phyloP scores from a whole-genome alignment of 2,329 filamentous ascomycete species.

The Zasmidium cellare region DNA sequence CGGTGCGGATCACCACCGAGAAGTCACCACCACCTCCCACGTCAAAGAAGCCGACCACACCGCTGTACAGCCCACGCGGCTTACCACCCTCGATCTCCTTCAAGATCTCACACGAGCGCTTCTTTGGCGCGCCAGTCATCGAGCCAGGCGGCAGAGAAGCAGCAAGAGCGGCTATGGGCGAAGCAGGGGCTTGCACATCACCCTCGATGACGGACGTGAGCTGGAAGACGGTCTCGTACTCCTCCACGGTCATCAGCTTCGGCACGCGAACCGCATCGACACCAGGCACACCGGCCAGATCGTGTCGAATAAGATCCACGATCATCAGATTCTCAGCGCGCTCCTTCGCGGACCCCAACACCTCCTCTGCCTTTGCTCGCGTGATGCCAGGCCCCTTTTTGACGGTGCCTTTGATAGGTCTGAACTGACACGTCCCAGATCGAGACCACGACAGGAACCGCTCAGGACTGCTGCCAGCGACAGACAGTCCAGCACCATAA shows the following conservation, averaged over 20 bases:
- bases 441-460: constrained; percentile 75
- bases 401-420: constrained; percentile 97
- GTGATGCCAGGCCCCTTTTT: constrained; percentile 70
- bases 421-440: constrained; percentile 68
- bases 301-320: constrained; percentile 91
- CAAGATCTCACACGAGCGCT: constrained; percentile 83
- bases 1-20: constrained; percentile 84
- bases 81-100: constrained; percentile 63
- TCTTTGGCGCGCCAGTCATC: constrained; percentile 97
- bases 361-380: constrained; percentile 67
- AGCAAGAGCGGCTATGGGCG: constrained; percentile 74
- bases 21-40: constrained; percentile 83
- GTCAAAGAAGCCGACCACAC: constrained; percentile 87
- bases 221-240: constrained; percentile 87
- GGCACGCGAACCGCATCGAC: constrained; percentile 66
- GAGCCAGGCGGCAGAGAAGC: constrained; percentile 82
- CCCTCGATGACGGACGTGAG: constrained; percentile 88
- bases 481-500: constrained; percentile 49
- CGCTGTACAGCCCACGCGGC: constrained; percentile 78
- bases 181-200: constrained; percentile 49
- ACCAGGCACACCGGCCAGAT: constrained; percentile 70
- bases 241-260: constrained; percentile 81
- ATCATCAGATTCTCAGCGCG: constrained; percentile 98
- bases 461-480: constrained; percentile 84
- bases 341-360: constrained; percentile 82